Evolutionary conservation across 1,284 basidiomycete genomes (phyloP), one percentile per base, ranked within the genome.

Genomic region (Cutaneotrichosporon curvatum): DNA sequence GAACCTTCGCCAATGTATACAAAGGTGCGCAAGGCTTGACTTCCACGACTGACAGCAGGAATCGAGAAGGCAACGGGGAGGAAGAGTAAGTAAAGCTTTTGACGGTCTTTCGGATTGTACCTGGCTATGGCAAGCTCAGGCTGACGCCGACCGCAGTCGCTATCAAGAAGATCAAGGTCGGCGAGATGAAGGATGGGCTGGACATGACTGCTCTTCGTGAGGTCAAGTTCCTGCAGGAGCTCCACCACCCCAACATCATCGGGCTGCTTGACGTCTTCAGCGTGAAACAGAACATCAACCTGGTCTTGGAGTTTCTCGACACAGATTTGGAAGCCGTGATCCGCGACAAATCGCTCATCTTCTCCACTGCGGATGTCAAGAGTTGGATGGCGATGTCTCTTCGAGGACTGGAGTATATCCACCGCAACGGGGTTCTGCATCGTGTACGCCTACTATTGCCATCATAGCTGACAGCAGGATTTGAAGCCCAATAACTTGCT

Each of bases 331-430:
- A 99, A 72, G 88, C 88, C 61, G 83, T 98, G 57, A 96, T 99
- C 73, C 90, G 90, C 66, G 92, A 98, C 71, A 80, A 87, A 37
- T 77, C 82, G 2, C 80, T 95, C 41, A 85, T 96, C 30, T 97
- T 98, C 68, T 78, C 91, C 19, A 87, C 89, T 7, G 87, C 87
- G 1, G 94, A 99, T 68, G 94, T 97, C 74, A 99, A 99, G 72
- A 85, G 86, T 60, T 99, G 95, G 95, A 91, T 95, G 81, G 87
- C 87, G 15, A 98, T 98, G 95, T 88, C 87, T 0, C 83, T 96
- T 61, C 81, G 91, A 35, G 95, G 95, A 1, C 77, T 98, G 18
- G 94, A 97, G 67, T 98, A 95, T 68, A 97, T 94, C 60, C 95
- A 99, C 69, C 76, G 91, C 40, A 89, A 92, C 66, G 94, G 84